These are phyloP conservation scores for Apostasia ramifera DNA, from an alignment of 106 monocot genomes.

Conservation along the genomic window DNA sequence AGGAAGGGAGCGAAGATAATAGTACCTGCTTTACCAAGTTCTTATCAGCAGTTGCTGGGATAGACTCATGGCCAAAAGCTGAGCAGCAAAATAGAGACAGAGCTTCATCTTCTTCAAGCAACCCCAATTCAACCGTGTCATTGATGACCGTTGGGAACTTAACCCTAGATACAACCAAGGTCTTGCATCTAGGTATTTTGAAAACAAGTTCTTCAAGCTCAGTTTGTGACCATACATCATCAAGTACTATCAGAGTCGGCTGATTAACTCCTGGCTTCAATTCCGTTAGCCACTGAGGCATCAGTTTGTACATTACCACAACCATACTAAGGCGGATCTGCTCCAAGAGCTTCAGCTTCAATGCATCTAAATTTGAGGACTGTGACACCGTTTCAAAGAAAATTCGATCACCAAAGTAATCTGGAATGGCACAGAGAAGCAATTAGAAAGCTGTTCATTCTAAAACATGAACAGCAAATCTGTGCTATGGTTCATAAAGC, in stretches of 20 bases:
- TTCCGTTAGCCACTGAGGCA: constrained; percentile 33
- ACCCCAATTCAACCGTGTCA: constrained; percentile 32
- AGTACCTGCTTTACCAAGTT: constrained; percentile 50
- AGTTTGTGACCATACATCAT: constrained; percentile 46
- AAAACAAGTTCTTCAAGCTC: constrained; percentile 42
- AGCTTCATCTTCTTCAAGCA: constrained; percentile 42
- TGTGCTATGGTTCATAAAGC: neutral
- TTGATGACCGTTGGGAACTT: constrained; percentile 31
- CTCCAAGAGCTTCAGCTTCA: constrained; percentile 45
- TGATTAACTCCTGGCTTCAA: constrained; percentile 19
- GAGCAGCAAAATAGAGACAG: constrained; percentile 37
- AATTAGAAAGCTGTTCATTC: neutral
- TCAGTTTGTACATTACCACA: constrained; percentile 25
- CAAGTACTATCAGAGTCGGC: constrained; percentile 33
- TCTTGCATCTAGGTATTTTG: constrained; percentile 35
- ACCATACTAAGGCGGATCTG: constrained; percentile 28
- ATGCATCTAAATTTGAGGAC: constrained; percentile 36
- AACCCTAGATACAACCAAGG: constrained; percentile 44
- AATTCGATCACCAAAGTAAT: constrained; percentile 33
- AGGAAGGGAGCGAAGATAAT: neutral
- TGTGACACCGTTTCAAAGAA: constrained; percentile 59
- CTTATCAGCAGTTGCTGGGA: constrained; percentile 38
- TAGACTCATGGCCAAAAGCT: constrained; percentile 36
- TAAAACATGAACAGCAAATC: neutral
- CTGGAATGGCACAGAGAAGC: constrained; percentile 14